Base-by-base conservation (phyloP, 108 stramenopile genomes). In the Nannochloropsis gaditana region DNA sequence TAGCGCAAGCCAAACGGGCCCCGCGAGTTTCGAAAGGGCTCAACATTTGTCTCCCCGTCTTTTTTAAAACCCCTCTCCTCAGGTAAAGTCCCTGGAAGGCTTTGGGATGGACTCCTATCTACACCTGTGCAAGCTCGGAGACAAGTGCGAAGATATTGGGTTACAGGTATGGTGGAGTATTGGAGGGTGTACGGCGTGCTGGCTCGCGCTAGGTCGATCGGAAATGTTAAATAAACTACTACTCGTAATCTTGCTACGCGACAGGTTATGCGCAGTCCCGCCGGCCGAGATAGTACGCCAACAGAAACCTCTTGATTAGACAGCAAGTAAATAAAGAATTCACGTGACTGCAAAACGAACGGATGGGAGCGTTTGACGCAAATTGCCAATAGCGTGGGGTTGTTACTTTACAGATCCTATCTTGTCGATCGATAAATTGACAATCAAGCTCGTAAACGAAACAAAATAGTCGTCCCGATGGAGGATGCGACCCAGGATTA, bases 61-160 rank as follows among this genome's bases (percentile, higher is more conserved):
- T n/a, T 73, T n/a, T n/a, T n/a, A 2, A 15, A 15, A 15, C 1
- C 59, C 59, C 8, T 6, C 59, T 73, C n/a, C 59, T n/a, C 92
- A 94, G 17, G 84, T 98, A 9, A 96, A 95, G 84, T 92, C 92
- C 9, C 92, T 96, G 92, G 96, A 98, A 84, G 97, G 97, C 44
- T 96, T 96, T 86, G 97, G 97, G 43, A 90, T 96, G 21, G 97
- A 98, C 94, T 95, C 95, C 2, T 98, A 96, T 81, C 79, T 97
- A 43, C 93, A 97, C 84, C 86, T 98, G 21, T 73, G 59, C 59
- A 73, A 73, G 8, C 59, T 73, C 2, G 59, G 59, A 2, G 59
- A 73, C 59, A 15, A n/a, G 19, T 73, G 59, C 59, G 59, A 73
- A 73, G 59, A 73, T n/a, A 15, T 73, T 15, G 59, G 59, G 59